Conservation (phyloP, 495 filamentous ascomycete genomes). For the Neurospora cerealis region DNA sequence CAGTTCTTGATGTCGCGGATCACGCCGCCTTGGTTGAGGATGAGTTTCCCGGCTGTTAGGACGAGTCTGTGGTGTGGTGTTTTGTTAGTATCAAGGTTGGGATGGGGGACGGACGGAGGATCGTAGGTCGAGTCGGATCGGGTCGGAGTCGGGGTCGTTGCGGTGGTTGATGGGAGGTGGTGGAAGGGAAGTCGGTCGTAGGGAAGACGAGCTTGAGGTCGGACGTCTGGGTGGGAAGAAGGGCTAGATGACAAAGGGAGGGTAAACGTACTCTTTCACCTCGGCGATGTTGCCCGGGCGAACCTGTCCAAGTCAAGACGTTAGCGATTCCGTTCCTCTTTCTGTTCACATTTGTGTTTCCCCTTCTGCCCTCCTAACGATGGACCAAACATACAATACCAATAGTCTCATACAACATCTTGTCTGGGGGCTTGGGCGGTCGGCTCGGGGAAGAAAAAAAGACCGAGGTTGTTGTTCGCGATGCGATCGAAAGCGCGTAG, state of each 20-base stretch:
- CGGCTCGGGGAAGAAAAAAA: background rate
- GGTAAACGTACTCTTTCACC: slow-evolving; percentile 74
- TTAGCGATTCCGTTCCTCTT: slow-evolving; percentile 1
- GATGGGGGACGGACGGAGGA: no score
- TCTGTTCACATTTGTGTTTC: no score
- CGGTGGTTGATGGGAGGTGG: no score
- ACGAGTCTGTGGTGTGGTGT: slow-evolving; percentile 88
- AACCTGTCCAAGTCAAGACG: slow-evolving; percentile 46
- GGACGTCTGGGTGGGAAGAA: no score
- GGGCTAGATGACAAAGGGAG: background rate
- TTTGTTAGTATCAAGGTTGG: no score
- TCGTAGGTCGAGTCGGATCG: no score
- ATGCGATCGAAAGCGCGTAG: background rate
- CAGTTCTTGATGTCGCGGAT: slow-evolving; percentile 90
- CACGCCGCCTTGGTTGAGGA: slow-evolving; percentile 80
- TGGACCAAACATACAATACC: slow-evolving; percentile 58
- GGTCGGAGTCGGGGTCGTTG: no score
- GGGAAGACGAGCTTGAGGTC: no score
- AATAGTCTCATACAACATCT: slow-evolving; percentile 96
- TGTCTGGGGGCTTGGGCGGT: slow-evolving; percentile 9
- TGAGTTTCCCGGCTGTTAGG: slow-evolving; percentile 68
- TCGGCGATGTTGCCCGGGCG: slow-evolving; percentile 78
- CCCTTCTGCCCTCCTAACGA: no score
- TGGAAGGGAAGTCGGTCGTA: no score
- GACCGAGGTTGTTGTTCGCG: background rate